These are phyloP conservation scores for Porphyridium purpureum DNA, from an alignment of 23 red algal species.

Conservation along the genomic window DNA sequence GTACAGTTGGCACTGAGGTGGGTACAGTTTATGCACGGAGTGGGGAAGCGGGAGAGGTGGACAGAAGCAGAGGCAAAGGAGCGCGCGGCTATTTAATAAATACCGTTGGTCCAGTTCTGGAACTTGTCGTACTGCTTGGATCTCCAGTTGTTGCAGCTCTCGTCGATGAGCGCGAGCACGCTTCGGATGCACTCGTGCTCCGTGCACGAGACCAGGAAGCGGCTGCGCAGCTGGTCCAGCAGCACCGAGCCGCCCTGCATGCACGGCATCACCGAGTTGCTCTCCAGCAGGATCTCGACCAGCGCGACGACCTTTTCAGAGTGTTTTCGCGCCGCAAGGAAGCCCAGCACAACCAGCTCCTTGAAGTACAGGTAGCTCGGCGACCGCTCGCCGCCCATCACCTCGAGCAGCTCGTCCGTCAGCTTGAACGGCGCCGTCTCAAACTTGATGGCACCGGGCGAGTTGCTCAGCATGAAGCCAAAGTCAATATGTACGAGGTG, in stretches of 20 bases:
- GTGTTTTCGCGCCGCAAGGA: slow-evolving; percentile 90
- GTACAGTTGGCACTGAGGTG: no score
- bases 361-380: slow-evolving; percentile 76
- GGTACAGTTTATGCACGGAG: no score
- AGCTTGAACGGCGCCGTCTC: slow-evolving; percentile 97
- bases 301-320: slow-evolving; percentile 81
- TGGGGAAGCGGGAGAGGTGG: no score
- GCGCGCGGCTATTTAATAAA: no score
- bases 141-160: slow-evolving; percentile 77
- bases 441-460: slow-evolving; percentile 95
- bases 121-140: slow-evolving; percentile 82
- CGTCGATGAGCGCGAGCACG: slow-evolving; percentile 70
- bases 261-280: slow-evolving; percentile 78
- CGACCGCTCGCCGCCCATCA: slow-evolving; percentile 59
- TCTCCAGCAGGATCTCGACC: slow-evolving; percentile 94
- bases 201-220: slow-evolving; percentile 62
- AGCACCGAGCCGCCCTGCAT: slow-evolving; percentile 77
- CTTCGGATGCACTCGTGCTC: slow-evolving; percentile 77
- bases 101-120: slow-evolving; percentile 81
- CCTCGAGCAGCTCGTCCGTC: slow-evolving; percentile 74
- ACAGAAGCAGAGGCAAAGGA: no score
- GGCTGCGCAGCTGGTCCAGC: slow-evolving; percentile 62
- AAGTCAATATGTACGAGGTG: slow-evolving; percentile 95
- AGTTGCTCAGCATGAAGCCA: slow-evolving; percentile 94
- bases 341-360: slow-evolving; percentile 82